Base-by-base conservation (phyloP, 768 basidiomycete species). In the Cytidiella melzeri region DNA sequence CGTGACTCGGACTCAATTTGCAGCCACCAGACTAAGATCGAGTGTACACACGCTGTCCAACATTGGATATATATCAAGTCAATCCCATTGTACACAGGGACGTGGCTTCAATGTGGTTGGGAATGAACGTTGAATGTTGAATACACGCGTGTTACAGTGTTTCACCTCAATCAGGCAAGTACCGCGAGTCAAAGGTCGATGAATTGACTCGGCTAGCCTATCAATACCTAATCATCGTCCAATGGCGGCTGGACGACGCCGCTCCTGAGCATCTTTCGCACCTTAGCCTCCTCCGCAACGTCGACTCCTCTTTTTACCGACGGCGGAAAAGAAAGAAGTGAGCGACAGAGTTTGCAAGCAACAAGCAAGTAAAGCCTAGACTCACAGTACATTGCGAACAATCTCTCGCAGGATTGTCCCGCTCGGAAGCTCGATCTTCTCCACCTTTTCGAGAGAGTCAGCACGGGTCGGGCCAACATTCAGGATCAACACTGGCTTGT, bases 391-490 rank as follows among this genome's bases (percentile, higher is more conserved):
- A 6, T 68, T 62, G 48, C 65, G 69, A 13, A 80, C 84, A 41
- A 81, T 84, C 5, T 83, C 79, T 40, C 74, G 71, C 67, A 96
- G 73, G 28, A 95, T 77, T n/a, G 66, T 64, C 5, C 92, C 87
- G 41, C 81, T 84, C 4, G 77, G 68, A 50, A 88, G 72, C 51
- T 94, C 89, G 50, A 96, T 74, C 67, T 92, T 90, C 55, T 87
- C 82, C 44, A 95, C 68, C 6, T 78, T 85, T 4, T 68, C 61
- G 37, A 84, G 59, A 23, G 65, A 68, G 61, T 97, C 95, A 2
- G 86, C 94, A 37, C 95, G 79, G 2, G 91, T 86, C 2, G 92
- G 92, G 5, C 95, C 95, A 19, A 90, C 69, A 56, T 96, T 95
- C 44, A 97, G 71, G 41, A 94, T 72, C 50, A 95, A 66, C 4